Percentiles rank a stretch among this genome's conserved stretches.
Evolutionary conservation across 1,284 basidiomycete genomes (phyloP).

Genomic region (Pascua sp.): DNA sequence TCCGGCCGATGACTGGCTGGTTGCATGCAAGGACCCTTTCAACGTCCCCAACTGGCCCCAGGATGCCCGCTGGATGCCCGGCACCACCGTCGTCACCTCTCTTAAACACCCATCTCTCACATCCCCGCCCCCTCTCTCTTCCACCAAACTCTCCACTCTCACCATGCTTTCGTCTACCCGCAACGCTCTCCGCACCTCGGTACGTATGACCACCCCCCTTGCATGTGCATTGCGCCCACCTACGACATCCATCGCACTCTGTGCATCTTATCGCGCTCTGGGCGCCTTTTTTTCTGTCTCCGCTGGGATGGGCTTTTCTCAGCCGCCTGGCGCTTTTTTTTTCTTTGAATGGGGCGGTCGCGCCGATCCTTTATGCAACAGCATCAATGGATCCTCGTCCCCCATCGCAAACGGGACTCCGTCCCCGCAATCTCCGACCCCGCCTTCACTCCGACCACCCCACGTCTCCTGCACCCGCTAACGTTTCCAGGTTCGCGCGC

Average conservation of each 20-base stretch:
- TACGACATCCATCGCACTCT: not conserved
- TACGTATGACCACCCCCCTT: slow-evolving; percentile 15
- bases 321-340: not conserved
- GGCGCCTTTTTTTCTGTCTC: not conserved
- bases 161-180: slow-evolving; percentile 22
- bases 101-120: not conserved
- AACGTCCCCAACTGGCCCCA: too few species aligned
- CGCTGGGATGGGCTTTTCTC: not conserved
- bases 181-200: slow-evolving; percentile 32
- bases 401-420: not conserved
- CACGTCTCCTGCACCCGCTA: not conserved
- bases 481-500: slow-evolving; percentile 11
- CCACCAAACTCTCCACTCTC: not conserved
- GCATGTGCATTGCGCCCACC: not conserved
- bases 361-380: too few species aligned
- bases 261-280: not conserved
- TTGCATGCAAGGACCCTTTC: too few species aligned
- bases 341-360: too few species aligned
- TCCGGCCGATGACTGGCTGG: too few species aligned
- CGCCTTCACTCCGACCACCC: not conserved
- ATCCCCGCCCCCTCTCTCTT: not conserved
- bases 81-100: not conserved
- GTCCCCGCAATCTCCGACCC: not conserved
- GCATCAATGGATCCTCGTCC: not conserved
- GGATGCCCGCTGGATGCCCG: not conserved